These are phyloP conservation scores for Spathaspora passalidarum DNA, from an alignment of 805 yeast species.

Conservation along the genomic window DNA sequence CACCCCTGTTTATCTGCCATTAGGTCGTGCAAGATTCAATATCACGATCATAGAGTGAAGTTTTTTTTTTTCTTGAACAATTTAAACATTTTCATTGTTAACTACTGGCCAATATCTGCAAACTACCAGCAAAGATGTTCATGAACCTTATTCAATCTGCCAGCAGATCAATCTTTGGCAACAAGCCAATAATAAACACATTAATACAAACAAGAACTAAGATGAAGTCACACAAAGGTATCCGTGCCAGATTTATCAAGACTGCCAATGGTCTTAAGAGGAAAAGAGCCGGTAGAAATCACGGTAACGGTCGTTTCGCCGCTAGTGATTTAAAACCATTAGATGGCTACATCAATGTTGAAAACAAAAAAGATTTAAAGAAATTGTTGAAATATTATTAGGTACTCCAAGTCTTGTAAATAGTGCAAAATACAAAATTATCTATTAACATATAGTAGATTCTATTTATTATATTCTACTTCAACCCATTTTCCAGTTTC, in stretches of 20 bases:
- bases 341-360: conserved; percentile 57
- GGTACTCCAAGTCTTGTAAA: not conserved
- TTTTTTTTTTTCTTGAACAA: not conserved
- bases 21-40: conserved; percentile 4
- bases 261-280: conserved; percentile 60
- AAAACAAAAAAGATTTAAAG: conserved; percentile 36
- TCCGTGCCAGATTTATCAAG: conserved; percentile 82
- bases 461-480: conserved; percentile 36
- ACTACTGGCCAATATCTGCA: not conserved
- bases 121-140: conserved; percentile 2
- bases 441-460: not conserved
- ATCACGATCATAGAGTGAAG: not conserved
- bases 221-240: conserved; percentile 81
- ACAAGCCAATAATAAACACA: conserved; percentile 18
- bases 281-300: conserved; percentile 78
- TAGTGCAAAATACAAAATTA: not conserved
- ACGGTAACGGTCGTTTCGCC: conserved; percentile 90
- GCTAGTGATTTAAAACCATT: conserved; percentile 54
- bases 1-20: not conserved
- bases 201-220: conserved; percentile 39
- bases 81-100: not conserved
- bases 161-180: conserved; percentile 12
- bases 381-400: conserved; percentile 21
- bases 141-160: conserved; percentile 5
- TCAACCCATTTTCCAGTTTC: conserved; percentile 47